phyloP scores from a whole-genome alignment of 495 filamentous ascomycete species.

The Amorphotheca resinae region DNA sequence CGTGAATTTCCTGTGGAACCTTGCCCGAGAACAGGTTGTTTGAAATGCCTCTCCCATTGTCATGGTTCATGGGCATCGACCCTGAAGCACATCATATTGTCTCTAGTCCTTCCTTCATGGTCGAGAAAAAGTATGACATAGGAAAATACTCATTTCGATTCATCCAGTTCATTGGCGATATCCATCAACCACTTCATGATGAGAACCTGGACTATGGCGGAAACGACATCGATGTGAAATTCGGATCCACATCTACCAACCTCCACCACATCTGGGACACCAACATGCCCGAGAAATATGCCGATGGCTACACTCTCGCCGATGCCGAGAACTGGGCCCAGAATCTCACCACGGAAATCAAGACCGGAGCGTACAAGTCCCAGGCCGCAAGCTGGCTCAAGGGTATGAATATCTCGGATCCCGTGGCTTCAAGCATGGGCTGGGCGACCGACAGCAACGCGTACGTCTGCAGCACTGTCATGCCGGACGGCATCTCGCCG shows the following conservation, averaged over 20 bases:
- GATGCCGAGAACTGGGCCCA: slow-evolving; percentile 26
- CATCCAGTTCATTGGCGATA: slow-evolving; percentile 43
- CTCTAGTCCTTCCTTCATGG: slow-evolving; percentile 14
- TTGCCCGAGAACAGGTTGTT: neutral
- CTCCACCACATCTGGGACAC: slow-evolving; percentile 32
- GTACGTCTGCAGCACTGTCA: slow-evolving; percentile 41
- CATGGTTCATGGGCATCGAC: slow-evolving; percentile 2
- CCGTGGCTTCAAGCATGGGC: slow-evolving; percentile 26
- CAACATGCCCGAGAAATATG: slow-evolving; percentile 20
- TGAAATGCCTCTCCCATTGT: neutral
- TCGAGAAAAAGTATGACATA: neutral
- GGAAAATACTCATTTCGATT: slow-evolving; percentile 1
- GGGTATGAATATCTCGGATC: slow-evolving; percentile 29
- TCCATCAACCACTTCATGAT: slow-evolving; percentile 51
- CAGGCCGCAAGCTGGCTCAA: slow-evolving; percentile 34
- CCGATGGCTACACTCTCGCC: slow-evolving; percentile 25
- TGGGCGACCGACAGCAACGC: slow-evolving; percentile 49
- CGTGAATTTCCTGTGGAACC: neutral
- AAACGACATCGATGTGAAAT: slow-evolving; percentile 45
- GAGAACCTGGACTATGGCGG: slow-evolving; percentile 44
- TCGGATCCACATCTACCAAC: slow-evolving; percentile 40
- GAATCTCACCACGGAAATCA: slow-evolving; percentile 29
- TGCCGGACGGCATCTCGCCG: slow-evolving; percentile 33
- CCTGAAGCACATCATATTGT: slow-evolving; percentile 4
- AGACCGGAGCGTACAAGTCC: slow-evolving; percentile 34